Evolutionary conservation across 805 yeast species (phyloP).

Genomic region (Groenewaldozyma salmanticensis): DNA sequence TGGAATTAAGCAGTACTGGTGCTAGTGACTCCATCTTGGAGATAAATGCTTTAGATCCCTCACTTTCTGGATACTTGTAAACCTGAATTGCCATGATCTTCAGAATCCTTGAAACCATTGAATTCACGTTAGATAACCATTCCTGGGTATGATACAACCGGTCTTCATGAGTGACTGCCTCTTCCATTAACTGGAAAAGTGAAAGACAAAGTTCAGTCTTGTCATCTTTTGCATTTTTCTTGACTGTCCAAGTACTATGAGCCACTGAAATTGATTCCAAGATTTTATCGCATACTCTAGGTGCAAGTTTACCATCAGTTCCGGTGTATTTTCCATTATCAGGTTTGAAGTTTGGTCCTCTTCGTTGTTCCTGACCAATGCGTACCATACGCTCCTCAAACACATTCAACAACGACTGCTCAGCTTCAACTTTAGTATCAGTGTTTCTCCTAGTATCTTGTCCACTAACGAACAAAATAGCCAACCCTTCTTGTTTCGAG

Average conservation of each 20-base stretch:
- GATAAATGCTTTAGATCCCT: conserved; percentile 23
- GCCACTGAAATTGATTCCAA: conserved; percentile 68
- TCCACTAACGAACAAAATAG: conserved; percentile 28
- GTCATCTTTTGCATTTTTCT: conserved; percentile 40
- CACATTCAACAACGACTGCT: conserved; percentile 19
- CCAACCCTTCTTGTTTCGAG: conserved; percentile 30
- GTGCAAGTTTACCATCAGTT: conserved; percentile 7
- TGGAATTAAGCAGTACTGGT: conserved; percentile 25
- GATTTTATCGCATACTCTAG: conserved; percentile 39
- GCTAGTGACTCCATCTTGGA: conserved; percentile 14
- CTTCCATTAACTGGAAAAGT: conserved; percentile 5
- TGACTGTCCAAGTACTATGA: conserved; percentile 67
- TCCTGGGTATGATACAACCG: background rate
- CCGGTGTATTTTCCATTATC: background rate
- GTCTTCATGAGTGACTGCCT: conserved; percentile 4
- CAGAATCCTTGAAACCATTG: conserved; percentile 53
- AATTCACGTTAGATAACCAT: background rate
- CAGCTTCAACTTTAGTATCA: conserved; percentile 1
- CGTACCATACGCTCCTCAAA: conserved; percentile 19
- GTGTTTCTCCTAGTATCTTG: no score
- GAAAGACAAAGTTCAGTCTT: conserved; percentile 31
- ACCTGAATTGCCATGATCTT: conserved; percentile 67
- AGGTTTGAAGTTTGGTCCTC: no score
- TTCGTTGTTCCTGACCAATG: no score
- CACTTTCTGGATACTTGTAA: conserved; percentile 44